phyloP scores from a whole-genome alignment of 352 stramenopile genomes.

The Pythium brassicae region DNA sequence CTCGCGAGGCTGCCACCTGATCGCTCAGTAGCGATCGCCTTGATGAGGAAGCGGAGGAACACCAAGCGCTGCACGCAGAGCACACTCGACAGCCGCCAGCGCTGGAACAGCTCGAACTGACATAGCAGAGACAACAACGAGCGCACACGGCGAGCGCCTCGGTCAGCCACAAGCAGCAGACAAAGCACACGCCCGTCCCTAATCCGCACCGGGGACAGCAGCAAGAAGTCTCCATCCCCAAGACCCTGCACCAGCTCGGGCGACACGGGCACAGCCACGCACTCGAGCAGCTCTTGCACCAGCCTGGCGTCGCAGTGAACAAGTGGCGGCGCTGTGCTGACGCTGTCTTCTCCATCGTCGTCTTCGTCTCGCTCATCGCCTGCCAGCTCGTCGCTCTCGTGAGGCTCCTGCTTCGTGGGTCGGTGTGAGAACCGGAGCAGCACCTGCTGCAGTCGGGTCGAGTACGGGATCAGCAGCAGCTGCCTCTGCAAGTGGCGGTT shows the following conservation, averaged over 20 bases:
- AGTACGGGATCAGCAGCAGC: slow-evolving; percentile 37
- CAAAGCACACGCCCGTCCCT: neutral
- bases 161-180: neutral
- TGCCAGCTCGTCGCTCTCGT: too few relatives aligned
- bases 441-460: slow-evolving; percentile 30
- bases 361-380: neutral
- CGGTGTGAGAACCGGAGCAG: slow-evolving; percentile 28
- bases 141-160: neutral
- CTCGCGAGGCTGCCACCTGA: neutral
- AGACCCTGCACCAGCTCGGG: neutral
- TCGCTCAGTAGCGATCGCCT: slow-evolving; percentile 26
- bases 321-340: neutral
- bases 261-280: slow-evolving; percentile 5
- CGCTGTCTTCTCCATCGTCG: neutral
- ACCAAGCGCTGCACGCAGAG: slow-evolving; percentile 48
- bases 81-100: slow-evolving; percentile 37
- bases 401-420: neutral
- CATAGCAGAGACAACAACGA: slow-evolving; percentile 1
- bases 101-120: slow-evolving; percentile 33
- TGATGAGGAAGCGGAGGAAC: slow-evolving; percentile 50
- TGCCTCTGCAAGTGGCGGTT: slow-evolving; percentile 48
- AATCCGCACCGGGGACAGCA: slow-evolving; percentile 29
- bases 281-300: slow-evolving; percentile 13
- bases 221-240: slow-evolving; percentile 17
- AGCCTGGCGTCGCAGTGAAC: slow-evolving; percentile 4